Evolutionary conservation across 495 filamentous ascomycete species (phyloP).

Genomic region (Penicillium maclennaniae): DNA sequence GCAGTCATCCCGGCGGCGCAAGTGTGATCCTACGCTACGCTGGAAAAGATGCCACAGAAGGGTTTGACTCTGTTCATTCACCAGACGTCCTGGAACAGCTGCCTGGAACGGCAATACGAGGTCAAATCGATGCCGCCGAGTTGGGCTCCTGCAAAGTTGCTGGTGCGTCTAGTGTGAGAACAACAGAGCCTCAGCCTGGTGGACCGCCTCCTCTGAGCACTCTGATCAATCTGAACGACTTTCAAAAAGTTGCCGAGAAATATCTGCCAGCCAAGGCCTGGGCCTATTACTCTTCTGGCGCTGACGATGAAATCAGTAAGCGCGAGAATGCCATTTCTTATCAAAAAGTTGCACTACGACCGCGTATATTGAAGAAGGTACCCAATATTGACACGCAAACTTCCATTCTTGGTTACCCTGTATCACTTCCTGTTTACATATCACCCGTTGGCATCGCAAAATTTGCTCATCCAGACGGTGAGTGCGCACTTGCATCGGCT

Average conservation of each 20-base stretch:
- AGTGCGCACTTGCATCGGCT: constrained; percentile 67
- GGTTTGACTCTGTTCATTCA: constrained; percentile 79
- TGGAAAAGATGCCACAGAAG: constrained; percentile 80
- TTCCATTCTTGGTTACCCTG: constrained; percentile 69
- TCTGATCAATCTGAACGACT: constrained; percentile 64
- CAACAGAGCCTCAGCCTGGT: background rate
- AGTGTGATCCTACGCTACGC: constrained; percentile 82
- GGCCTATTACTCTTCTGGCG: constrained; percentile 82
- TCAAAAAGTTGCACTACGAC: constrained; percentile 77
- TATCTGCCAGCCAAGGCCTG: constrained; percentile 64
- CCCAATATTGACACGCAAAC: constrained; percentile 65
- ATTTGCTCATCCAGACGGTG: constrained; percentile 75
- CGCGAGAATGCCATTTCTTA: constrained; percentile 76
- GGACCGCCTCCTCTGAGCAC: constrained; percentile 49
- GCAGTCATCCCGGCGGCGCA: constrained; percentile 72
- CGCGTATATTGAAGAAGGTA: constrained; percentile 69
- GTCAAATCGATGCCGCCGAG: constrained; percentile 18
- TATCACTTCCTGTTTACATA: constrained; percentile 70
- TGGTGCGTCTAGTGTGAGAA: background rate
- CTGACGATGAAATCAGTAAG: constrained; percentile 85
- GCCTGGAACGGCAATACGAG: constrained; percentile 17
- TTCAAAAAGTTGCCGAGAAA: constrained; percentile 52
- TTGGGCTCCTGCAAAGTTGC: background rate
- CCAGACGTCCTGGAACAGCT: constrained; percentile 46
- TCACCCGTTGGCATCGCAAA: constrained; percentile 77